phyloP scores from a whole-genome alignment of 768 basidiomycete genomes.

The Mycena sanguinolenta region DNA sequence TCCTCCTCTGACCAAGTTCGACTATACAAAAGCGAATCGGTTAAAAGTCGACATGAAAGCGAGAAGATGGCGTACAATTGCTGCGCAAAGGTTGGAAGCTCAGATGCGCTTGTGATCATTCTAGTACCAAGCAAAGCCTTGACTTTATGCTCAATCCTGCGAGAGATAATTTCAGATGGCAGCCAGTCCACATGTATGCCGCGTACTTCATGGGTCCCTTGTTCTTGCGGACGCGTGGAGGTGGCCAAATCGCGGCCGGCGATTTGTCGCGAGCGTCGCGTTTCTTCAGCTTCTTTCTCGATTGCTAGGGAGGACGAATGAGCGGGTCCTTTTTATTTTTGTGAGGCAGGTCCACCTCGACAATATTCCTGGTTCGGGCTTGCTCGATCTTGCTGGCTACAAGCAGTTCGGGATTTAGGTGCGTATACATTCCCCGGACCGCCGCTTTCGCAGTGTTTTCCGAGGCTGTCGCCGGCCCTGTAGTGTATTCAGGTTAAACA shows the following conservation, averaged over 20 bases:
- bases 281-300: slow-evolving; percentile 43
- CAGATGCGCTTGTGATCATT: slow-evolving; percentile 64
- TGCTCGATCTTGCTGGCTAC: slow-evolving; percentile 78
- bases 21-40: slow-evolving; percentile 44
- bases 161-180: slow-evolving; percentile 8
- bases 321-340: not conserved
- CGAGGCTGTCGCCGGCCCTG: slow-evolving; percentile 55
- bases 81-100: slow-evolving; percentile 71
- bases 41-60: not conserved
- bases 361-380: slow-evolving; percentile 66
- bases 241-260: slow-evolving; percentile 16
- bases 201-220: slow-evolving; percentile 54
- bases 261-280: not conserved
- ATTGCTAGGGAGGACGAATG: slow-evolving; percentile 43
- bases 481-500: not conserved
- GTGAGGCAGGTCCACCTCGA: slow-evolving; percentile 54
- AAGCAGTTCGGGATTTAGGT: slow-evolving; percentile 80
- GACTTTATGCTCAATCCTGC: slow-evolving; percentile 67
- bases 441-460: slow-evolving; percentile 67
- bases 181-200: not conserved
- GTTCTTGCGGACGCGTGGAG: slow-evolving; percentile 3
- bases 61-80: slow-evolving; percentile 66
- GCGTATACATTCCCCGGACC: slow-evolving; percentile 79
- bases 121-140: slow-evolving; percentile 74
- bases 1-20: slow-evolving; percentile 55